A percentile compares a stretch with the other conserved stretches of the same genome.
Conservation (phyloP, 495 filamentous ascomycete genomes). For the Penicillium simplicissimum region DNA sequence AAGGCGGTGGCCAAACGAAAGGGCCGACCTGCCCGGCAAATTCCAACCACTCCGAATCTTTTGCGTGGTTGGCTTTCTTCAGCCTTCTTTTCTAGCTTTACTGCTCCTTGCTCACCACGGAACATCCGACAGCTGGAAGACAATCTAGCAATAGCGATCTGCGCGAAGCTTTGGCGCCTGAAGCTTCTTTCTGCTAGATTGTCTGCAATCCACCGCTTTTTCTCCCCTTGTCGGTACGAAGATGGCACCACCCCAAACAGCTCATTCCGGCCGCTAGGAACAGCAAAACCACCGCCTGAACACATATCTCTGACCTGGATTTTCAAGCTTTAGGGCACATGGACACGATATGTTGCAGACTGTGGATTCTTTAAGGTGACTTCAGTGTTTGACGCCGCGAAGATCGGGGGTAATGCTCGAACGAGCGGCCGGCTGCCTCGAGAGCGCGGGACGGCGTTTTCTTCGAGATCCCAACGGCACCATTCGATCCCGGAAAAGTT, state of each 20-base stretch:
- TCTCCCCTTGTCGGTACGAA: constrained; percentile 24
- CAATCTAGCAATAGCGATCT: not conserved
- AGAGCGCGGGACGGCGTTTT: constrained; percentile 71
- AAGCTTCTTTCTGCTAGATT: constrained; percentile 7
- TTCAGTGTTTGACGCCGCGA: constrained; percentile 40
- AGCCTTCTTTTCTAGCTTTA: constrained; percentile 1
- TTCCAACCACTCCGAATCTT: constrained; percentile 31
- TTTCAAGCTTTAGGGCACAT: not conserved
- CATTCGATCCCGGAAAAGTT: constrained; percentile 56
- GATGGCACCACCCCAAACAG: constrained; percentile 19
- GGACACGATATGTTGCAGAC: constrained; percentile 34
- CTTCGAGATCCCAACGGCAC: constrained; percentile 57
- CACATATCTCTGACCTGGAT: constrained; percentile 14
- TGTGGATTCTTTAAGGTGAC: constrained; percentile 27
- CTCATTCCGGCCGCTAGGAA: constrained; percentile 14
- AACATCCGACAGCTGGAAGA: not conserved
- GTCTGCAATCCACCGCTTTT: constrained; percentile 8
- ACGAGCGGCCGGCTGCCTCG: constrained; percentile 74
- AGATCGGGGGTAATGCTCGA: constrained; percentile 74
- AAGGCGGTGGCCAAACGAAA: constrained; percentile 44
- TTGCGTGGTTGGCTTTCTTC: constrained; percentile 13
- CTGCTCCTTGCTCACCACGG: not conserved
- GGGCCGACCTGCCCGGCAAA: constrained; percentile 34
- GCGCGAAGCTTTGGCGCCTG: not conserved
- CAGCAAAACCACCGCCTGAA: not conserved